phyloP scores from a whole-genome alignment of 306 rosid genomes.

The apple (Malus domestica) region ASM211411v1 NC_041799.1:3610501-3611000 shows the following conservation, averaged over 20 bases:
- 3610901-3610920: slow-evolving; percentile 68
- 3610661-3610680: not conserved
- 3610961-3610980: slow-evolving; percentile 9
- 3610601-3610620: not conserved
- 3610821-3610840: slow-evolving; percentile 44
- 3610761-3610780: slow-evolving; percentile 96
- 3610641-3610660: not conserved
- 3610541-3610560: not conserved
- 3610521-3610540: not conserved
- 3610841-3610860: slow-evolving; percentile 57
- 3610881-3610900: slow-evolving; percentile 96
- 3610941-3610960: slow-evolving; percentile 14
- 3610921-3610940: not conserved
- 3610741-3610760: slow-evolving; percentile 33
- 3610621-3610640: not conserved
- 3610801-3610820: slow-evolving; percentile 80
- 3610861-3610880: slow-evolving; percentile 91
- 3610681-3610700: not conserved
- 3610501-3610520: slow-evolving; percentile 75
- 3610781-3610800: slow-evolving; percentile 87
- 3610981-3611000: slow-evolving; percentile 57
- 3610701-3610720: not conserved
- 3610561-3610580: not conserved
- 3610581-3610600: not conserved
- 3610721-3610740: not conserved